Percentiles rank a stretch among this genome's conserved stretches.
Evolutionary conservation across 805 yeast genomes (phyloP).

Genomic region (Metschnikowia baotianmanensis): DNA sequence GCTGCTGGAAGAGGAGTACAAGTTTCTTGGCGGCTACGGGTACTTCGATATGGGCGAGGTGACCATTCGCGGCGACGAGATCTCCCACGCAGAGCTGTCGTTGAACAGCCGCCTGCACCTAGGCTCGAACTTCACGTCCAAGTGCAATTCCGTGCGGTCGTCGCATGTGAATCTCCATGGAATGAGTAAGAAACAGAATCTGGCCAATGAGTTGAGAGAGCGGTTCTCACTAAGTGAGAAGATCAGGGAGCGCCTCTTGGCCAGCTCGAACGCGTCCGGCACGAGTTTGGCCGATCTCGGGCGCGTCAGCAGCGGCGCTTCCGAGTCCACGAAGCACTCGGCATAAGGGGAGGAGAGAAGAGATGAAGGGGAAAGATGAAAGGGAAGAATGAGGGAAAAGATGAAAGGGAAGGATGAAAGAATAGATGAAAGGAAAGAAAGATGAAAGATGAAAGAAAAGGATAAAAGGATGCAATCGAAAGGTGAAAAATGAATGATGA

Average conservation of each 20-base stretch:
- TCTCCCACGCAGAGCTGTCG: conserved; percentile 29
- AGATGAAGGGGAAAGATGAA: too few relatives aligned
- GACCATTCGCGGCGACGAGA: conserved; percentile 48
- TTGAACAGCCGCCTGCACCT: conserved; percentile 25
- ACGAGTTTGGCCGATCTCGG: background rate
- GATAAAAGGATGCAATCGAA: too few relatives aligned
- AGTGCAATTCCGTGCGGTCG: conserved; percentile 27
- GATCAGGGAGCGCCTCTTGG: conserved; percentile 35
- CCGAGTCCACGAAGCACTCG: background rate
- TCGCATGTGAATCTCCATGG: conserved; percentile 28
- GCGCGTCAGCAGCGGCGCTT: background rate
- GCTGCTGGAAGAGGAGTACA: conserved; percentile 23
- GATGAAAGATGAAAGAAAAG: too few relatives aligned
- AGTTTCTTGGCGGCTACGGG: conserved; percentile 78
- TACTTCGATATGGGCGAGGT: conserved; percentile 74
- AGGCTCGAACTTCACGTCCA: conserved; percentile 23
- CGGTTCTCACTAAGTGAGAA: conserved; percentile 36
- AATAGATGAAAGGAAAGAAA: too few relatives aligned
- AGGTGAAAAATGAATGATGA: too few relatives aligned
- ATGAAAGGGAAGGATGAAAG: too few relatives aligned
- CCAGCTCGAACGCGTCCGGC: conserved; percentile 2
- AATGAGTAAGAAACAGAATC: conserved; percentile 3
- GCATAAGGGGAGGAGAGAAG: background rate
- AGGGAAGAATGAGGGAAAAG: too few relatives aligned
- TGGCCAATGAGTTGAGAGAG: conserved; percentile 24